Percentiles rank a stretch among this genome's conserved stretches.
Conservation (phyloP, 805 yeast species). For the Metschnikowia peoriensis region DNA sequence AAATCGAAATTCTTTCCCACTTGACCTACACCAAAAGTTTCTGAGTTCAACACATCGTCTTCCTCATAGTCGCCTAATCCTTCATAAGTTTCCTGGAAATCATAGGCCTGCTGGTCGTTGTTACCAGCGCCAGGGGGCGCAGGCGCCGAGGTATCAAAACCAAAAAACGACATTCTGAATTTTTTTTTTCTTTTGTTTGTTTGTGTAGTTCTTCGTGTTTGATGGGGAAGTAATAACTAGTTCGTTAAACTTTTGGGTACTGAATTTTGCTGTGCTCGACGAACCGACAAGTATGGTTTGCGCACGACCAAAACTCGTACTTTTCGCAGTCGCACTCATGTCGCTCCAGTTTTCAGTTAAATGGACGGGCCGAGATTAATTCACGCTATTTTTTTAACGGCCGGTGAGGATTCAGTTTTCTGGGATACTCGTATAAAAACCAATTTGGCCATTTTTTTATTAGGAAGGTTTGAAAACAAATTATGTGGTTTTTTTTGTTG, state of each 20-base stretch:
- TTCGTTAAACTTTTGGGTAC: not conserved
- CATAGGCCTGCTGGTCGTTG: constrained; percentile 42
- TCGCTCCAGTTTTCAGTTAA: no score
- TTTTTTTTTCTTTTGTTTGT: not conserved
- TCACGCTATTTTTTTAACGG: no score
- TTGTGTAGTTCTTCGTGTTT: not conserved
- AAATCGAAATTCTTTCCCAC: constrained; percentile 68
- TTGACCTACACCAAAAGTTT: constrained; percentile 65
- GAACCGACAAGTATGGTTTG: not conserved
- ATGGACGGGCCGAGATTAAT: no score
- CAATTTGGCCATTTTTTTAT: no score
- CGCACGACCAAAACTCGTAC: constrained; percentile 1
- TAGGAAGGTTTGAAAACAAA: no score
- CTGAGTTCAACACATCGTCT: constrained; percentile 79
- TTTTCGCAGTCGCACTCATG: not conserved
- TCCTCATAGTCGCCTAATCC: constrained; percentile 70
- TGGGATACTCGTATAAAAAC: no score
- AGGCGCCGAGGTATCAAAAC: constrained; percentile 53
- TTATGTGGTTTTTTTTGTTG: no score
- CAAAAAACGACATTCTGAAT: constrained; percentile 60
- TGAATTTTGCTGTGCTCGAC: not conserved
- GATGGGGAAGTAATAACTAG: not conserved
- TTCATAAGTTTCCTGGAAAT: constrained; percentile 82
- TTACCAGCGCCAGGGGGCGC: constrained; percentile 6
- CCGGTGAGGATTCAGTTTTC: no score